These are phyloP conservation scores for Datisca glomerata DNA, from an alignment of 306 rosid species.

Conservation along the genomic window DNA sequence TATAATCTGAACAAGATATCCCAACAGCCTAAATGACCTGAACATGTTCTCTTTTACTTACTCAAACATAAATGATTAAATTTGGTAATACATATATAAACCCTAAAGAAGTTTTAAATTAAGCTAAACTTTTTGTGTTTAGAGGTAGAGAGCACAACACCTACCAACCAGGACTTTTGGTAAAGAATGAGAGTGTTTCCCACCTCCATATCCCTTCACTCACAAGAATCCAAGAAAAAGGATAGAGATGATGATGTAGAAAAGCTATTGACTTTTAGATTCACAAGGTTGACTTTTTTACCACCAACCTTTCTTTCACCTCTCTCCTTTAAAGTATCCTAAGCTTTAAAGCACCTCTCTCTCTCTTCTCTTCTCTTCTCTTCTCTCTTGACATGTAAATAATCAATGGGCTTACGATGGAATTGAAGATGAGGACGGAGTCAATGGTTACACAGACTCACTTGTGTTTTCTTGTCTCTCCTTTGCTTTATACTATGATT, in stretches of 20 bases:
- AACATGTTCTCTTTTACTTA: too few species aligned
- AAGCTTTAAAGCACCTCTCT: constrained; percentile 37
- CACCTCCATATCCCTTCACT: constrained; percentile 74
- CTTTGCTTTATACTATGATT: constrained; percentile 28
- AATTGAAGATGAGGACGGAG: constrained; percentile 39
- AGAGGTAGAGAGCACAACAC: constrained; percentile 24
- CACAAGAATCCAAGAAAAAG: constrained; percentile 57
- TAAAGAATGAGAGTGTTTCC: constrained; percentile 75
- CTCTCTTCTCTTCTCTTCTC: constrained; percentile 6
- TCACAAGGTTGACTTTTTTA: constrained; percentile 68
- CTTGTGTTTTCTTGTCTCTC: constrained; percentile 76
- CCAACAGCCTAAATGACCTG: too few species aligned
- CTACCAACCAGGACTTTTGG: constrained; percentile 42
- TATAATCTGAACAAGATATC: too few species aligned
- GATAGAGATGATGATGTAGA: constrained; percentile 13
- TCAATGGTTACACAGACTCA: constrained; percentile 66
- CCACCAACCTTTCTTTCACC: constrained; percentile 14
- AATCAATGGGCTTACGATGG: constrained; percentile 28
- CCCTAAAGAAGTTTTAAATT: too few species aligned
- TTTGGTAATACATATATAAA: too few species aligned
- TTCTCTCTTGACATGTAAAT: constrained; percentile 2
- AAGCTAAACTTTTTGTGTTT: too few species aligned
- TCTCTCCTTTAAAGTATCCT: constrained; percentile 61
- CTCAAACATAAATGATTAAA: too few species aligned
- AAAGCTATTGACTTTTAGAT: constrained; percentile 58